These are phyloP conservation scores for Hanseniaspora taiwanica DNA, from an alignment of 805 yeast species.

Conservation along the genomic window DNA sequence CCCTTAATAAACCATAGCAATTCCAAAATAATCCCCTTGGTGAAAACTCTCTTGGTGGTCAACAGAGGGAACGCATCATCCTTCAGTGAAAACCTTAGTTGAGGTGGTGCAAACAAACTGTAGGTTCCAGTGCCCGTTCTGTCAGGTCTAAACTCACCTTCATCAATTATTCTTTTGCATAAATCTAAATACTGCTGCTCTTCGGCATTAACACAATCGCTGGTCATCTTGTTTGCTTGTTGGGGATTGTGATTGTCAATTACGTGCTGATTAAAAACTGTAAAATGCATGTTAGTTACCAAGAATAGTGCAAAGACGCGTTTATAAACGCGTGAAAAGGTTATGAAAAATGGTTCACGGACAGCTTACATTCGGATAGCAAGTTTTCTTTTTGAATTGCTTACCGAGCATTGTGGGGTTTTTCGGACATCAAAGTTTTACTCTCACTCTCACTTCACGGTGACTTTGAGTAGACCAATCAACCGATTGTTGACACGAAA, in stretches of 20 bases:
- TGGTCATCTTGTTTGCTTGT: slow-evolving; percentile 1
- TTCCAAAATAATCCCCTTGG: slow-evolving; percentile 80
- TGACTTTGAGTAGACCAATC: no score
- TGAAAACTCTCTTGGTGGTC: slow-evolving; percentile 86
- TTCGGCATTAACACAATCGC: slow-evolving; percentile 29
- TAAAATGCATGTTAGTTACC: no score
- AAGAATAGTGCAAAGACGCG: no score
- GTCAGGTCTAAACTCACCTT: slow-evolving; percentile 88
- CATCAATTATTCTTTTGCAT: slow-evolving; percentile 58
- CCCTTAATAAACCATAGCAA: slow-evolving; percentile 89
- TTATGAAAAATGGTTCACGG: no score
- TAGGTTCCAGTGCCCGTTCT: slow-evolving; percentile 96
- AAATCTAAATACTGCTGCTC: slow-evolving; percentile 83
- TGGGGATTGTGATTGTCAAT: neutral
- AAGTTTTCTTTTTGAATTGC: no score
- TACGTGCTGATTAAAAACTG: no score
- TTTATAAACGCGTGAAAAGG: no score
- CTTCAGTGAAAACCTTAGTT: slow-evolving; percentile 64
- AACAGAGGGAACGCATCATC: slow-evolving; percentile 72
- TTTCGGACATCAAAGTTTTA: no score
- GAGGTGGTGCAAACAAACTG: slow-evolving; percentile 92
- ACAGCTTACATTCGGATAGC: no score
- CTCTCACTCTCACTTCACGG: no score
- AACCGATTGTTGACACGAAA: no score
- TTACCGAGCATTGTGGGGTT: no score